These are phyloP conservation scores for Saccharomycopsis microspora DNA, from an alignment of 805 yeast species.

Conservation along the genomic window DNA sequence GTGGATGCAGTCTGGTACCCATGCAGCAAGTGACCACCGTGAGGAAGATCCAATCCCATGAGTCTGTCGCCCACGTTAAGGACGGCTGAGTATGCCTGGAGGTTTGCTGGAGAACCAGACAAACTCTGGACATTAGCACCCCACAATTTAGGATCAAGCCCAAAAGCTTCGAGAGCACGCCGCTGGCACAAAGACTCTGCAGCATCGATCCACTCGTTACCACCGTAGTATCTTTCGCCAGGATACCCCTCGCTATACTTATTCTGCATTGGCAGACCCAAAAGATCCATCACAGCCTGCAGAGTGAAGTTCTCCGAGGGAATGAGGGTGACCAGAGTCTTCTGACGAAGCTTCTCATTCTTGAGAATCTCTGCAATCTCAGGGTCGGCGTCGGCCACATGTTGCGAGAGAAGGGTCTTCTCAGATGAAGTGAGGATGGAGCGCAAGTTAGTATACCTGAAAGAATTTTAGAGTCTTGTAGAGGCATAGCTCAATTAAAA, in stretches of 20 bases:
- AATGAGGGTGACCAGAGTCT: slow-evolving; percentile 84
- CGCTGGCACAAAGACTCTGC: slow-evolving; percentile 88
- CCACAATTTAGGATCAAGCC: slow-evolving; percentile 74
- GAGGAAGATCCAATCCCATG: slow-evolving; percentile 97
- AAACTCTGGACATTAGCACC: slow-evolving; percentile 96
- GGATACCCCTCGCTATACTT: slow-evolving; percentile 99
- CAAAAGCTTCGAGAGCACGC: slow-evolving; percentile 88
- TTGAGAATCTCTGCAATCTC: slow-evolving; percentile 62
- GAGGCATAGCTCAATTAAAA: no score
- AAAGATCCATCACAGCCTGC: slow-evolving; percentile 88
- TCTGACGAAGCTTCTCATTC: slow-evolving; percentile 85
- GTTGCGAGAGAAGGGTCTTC: slow-evolving; percentile 16
- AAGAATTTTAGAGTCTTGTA: no score
- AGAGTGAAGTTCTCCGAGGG: slow-evolving; percentile 98
- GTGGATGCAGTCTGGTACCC: slow-evolving; percentile 90
- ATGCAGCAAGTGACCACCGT: slow-evolving; percentile 97
- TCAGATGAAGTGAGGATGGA: no score
- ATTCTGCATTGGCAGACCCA: slow-evolving; percentile 97
- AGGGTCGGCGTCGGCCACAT: slow-evolving; percentile 59
- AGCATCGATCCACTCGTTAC: slow-evolving; percentile 92
- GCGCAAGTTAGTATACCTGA: no score
- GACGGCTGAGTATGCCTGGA: slow-evolving; percentile 91
- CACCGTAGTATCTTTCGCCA: slow-evolving; percentile 98
- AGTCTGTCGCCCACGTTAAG: slow-evolving; percentile 93
- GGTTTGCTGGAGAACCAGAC: slow-evolving; percentile 96